Percentiles rank a stretch among this genome's conserved stretches.
Evolutionary conservation across 2,329 filamentous ascomycete genomes (phyloP).

Genomic region (Fusarium vanettenii): DNA sequence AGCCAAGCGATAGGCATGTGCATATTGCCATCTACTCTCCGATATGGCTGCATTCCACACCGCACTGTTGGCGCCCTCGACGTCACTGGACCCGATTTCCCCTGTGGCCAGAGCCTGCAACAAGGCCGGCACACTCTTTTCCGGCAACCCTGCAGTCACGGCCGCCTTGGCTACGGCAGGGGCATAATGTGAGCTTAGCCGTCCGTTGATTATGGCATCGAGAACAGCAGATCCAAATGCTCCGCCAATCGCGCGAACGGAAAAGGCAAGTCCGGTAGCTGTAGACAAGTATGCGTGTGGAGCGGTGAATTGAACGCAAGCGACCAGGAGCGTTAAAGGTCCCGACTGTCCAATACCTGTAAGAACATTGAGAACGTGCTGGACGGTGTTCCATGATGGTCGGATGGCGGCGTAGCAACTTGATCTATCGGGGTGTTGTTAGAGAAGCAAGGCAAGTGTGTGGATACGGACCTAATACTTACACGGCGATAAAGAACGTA

Average conservation of each 20-base stretch:
- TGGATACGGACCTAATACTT: background rate
- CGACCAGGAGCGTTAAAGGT: slow-evolving; percentile 5
- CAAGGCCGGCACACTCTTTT: slow-evolving; percentile 12
- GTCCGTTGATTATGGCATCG: slow-evolving; percentile 9
- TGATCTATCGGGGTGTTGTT: background rate
- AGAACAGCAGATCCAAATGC: slow-evolving; percentile 10
- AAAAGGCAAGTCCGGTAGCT: slow-evolving; percentile 5
- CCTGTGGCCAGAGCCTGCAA: slow-evolving; percentile 4
- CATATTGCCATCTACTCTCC: slow-evolving; percentile 12
- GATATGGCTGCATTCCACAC: slow-evolving; percentile 8
- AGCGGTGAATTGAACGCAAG: slow-evolving; percentile 11
- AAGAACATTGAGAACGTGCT: slow-evolving; percentile 7
- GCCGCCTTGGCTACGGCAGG: slow-evolving; percentile 2
- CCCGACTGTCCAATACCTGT: slow-evolving; percentile 8
- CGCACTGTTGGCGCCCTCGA: background rate
- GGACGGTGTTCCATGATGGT: slow-evolving; percentile 6
- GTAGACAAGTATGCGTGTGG: slow-evolving; percentile 3
- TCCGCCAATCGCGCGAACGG: slow-evolving; percentile 6
- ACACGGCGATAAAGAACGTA: slow-evolving; percentile 5
- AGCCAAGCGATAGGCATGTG: slow-evolving; percentile 6
- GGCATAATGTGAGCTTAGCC: slow-evolving; percentile 4
- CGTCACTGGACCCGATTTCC: background rate
- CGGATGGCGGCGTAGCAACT: slow-evolving; percentile 9
- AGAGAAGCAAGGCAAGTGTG: background rate
- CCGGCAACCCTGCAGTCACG: background rate